Conservation (phyloP, 106 monocot species). For the Iris macrosiphon region DNA sequence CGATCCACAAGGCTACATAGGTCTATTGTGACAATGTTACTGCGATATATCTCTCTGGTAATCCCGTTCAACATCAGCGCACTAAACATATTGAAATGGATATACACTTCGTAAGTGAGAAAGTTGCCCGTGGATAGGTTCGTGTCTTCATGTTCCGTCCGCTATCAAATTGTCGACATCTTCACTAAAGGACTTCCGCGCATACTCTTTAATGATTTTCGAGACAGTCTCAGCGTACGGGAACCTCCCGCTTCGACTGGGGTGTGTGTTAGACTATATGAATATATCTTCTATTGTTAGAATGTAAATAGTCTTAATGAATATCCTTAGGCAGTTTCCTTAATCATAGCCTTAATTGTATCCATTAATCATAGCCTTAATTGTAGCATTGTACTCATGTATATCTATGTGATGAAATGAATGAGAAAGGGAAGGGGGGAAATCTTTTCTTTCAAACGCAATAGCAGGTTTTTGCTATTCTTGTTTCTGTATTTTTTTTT, state of each 20-base stretch:
- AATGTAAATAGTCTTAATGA: no score
- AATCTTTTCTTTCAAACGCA: no score
- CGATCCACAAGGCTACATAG: background rate
- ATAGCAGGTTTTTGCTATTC: no score
- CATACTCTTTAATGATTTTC: background rate
- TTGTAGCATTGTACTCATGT: no score
- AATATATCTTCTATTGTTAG: no score
- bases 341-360: no score
- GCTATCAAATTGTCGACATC: background rate
- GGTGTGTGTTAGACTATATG: slow-evolving; percentile 1
- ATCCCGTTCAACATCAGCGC: slow-evolving; percentile 2
- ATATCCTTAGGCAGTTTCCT: no score
- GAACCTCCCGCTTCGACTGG: background rate
- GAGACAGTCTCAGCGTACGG: background rate
- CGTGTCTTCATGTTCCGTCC: background rate
- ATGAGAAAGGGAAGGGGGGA: no score
- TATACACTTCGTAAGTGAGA: background rate
- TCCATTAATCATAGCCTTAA: no score
- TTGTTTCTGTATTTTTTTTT: no score
- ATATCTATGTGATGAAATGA: no score
- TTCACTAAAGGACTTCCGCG: background rate
- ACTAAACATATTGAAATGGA: slow-evolving; percentile 7
- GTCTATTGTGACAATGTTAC: slow-evolving; percentile 1
- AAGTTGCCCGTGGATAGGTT: background rate
- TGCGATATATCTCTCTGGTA: background rate